Base-by-base conservation (phyloP, 2,329 filamentous ascomycete species). In the Penicillium sumatraense region DNA sequence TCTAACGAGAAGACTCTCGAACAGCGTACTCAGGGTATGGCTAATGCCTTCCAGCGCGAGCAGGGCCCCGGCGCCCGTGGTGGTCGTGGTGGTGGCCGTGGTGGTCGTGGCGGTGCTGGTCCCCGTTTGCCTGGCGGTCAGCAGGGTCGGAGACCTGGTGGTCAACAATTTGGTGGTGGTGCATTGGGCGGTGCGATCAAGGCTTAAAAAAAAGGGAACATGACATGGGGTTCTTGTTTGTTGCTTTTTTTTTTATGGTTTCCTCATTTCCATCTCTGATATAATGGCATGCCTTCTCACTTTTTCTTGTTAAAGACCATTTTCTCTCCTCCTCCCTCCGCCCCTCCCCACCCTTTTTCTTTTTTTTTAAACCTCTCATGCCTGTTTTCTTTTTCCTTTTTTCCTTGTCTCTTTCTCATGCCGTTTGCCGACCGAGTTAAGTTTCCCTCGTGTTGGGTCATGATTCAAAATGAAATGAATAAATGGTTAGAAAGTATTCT, bases 1-100 rank as follows among this genome's bases (percentile, higher is more conserved):
- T 88, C 88, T 67, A 99, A 99, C 80, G 95, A 99, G 83, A 89
- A 96, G 75, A 96, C 93, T 21, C 84, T 99, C 66, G 95, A 99
- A 83, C 93, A 97, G 76, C 87, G 95, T 73, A 98, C 96, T 66
- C 92, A 97, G 76, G 95, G 95, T 67, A 96, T 93, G 65, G 88
- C 91, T 56, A 96, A 96, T 71, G 93, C 92, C 24, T 98, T 98
- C 78, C 93, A 97, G 82, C 83, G 93, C 74, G 91, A 96, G 80
- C 90, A 91, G 63, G 90, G 90, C 54, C 85, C 89, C 62, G 90
- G 85, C 60, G 80, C 86, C 74, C 70, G 86, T 77, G 84, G 88
- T 58, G 87, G 89, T 38, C 80, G 85, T 51, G 80, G 86, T 14
- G 60, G 63, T 59, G 77, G 75, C 38, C 64, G 73, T 54, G 66